These are phyloP conservation scores for Sambucus nigra DNA, from an alignment of 129 eudicot species.

Conservation along the genomic window DNA sequence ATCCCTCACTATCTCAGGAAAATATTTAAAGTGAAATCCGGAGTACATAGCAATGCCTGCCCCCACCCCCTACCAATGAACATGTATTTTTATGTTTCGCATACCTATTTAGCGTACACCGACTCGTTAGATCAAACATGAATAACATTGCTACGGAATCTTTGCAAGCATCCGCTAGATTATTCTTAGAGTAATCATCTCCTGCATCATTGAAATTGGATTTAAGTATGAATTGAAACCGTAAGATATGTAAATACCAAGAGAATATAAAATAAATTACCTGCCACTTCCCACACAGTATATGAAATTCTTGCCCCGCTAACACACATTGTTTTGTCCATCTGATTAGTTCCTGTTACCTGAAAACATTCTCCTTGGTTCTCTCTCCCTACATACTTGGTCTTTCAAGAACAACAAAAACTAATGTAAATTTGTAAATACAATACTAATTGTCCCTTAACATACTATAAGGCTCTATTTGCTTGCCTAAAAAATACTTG, in stretches of 20 bases:
- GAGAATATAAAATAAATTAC: conserved; percentile 21
- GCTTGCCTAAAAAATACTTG: conserved; percentile 1
- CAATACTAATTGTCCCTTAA: neutral
- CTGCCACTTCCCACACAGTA: conserved; percentile 61
- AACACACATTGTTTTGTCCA: conserved; percentile 53
- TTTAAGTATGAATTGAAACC: no score
- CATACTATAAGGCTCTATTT: neutral
- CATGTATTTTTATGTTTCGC: neutral
- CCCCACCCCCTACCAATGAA: no score
- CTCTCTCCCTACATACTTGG: conserved; percentile 52
- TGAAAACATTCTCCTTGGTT: conserved; percentile 26
- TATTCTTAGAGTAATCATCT: conserved; percentile 26
- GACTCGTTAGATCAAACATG: conserved; percentile 83
- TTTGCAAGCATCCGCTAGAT: conserved; percentile 45
- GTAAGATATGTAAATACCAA: neutral
- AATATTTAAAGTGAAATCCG: neutral
- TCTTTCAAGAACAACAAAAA: conserved; percentile 18
- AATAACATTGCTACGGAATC: conserved; percentile 62
- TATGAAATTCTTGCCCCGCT: conserved; percentile 61
- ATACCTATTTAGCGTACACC: conserved; percentile 67
- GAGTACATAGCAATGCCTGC: neutral
- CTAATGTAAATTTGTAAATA: neutral
- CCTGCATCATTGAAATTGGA: conserved; percentile 21
- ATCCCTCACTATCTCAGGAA: neutral
- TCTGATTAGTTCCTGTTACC: conserved; percentile 30